Percentiles rank a stretch among this genome's conserved stretches.
phyloP scores from a whole-genome alignment of 352 stramenopile genomes.

The Phytophthora syringae region DNA sequence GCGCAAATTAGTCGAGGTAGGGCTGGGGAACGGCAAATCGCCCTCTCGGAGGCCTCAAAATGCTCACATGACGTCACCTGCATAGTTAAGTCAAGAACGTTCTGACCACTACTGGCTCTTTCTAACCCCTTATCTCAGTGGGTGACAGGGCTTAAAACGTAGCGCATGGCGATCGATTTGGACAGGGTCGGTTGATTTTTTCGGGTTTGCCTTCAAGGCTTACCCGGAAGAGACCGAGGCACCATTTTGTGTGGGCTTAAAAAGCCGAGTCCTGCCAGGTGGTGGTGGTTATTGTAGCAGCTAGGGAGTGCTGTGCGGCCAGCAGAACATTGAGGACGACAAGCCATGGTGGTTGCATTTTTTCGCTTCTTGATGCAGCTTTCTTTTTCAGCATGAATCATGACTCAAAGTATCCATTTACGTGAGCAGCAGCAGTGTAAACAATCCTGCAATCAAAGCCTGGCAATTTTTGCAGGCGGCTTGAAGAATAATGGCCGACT shows the following conservation, averaged over 20 bases:
- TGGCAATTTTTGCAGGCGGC: no score
- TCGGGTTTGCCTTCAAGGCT: constrained; percentile 4
- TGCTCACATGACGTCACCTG: neutral
- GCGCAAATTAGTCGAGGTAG: constrained; percentile 16
- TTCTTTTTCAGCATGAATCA: constrained; percentile 13
- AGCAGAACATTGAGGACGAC: neutral
- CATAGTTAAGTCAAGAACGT: constrained; percentile 11
- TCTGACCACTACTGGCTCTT: constrained; percentile 29
- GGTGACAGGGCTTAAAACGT: constrained; percentile 18
- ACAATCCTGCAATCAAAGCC: no score
- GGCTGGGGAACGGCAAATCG: constrained; percentile 6
- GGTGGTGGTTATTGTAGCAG: constrained; percentile 10
- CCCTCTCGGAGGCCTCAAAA: neutral
- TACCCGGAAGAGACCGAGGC: constrained; percentile 21
- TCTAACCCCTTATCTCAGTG: constrained; percentile 17
- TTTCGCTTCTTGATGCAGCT: no score
- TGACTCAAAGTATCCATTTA: no score
- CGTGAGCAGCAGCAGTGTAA: no score
- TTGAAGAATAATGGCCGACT: no score
- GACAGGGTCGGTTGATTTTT: constrained; percentile 17
- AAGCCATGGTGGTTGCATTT: no score
- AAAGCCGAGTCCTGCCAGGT: no score
- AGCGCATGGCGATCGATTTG: constrained; percentile 13
- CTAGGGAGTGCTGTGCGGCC: constrained; percentile 19
- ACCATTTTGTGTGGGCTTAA: no score